Percentiles rank a stretch among this genome's conserved stretches.
Evolutionary conservation across 2,329 filamentous ascomycete species (phyloP).

Genomic region (Clonostachys sp.): DNA sequence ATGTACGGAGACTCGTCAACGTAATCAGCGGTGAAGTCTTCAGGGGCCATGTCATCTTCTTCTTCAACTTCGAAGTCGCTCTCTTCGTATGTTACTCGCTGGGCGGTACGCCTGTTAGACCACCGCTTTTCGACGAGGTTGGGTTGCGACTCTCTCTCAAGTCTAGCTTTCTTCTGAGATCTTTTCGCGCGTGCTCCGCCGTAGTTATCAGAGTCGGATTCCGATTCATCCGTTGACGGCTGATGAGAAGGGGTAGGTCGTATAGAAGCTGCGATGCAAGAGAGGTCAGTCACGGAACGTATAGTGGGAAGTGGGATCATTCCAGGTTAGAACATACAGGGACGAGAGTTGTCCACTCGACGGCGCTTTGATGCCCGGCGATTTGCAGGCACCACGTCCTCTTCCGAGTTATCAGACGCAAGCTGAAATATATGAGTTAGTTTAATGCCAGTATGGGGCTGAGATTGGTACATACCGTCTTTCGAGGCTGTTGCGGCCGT

Average conservation of each 20-base stretch:
- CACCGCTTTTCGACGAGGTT: constrained; percentile 80
- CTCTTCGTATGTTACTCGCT: constrained; percentile 60
- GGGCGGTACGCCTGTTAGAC: constrained; percentile 78
- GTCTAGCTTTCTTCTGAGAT: constrained; percentile 71
- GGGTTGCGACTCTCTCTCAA: constrained; percentile 64
- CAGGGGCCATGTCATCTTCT: constrained; percentile 50
- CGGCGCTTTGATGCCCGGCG: constrained; percentile 64
- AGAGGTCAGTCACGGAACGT: neutral
- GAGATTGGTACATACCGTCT: constrained; percentile 41
- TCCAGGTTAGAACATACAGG: constrained; percentile 42
- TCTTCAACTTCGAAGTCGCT: constrained; percentile 62
- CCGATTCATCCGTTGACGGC: constrained; percentile 55
- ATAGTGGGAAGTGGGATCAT: constrained; percentile 1
- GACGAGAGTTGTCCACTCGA: constrained; percentile 60
- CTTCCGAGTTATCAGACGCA: constrained; percentile 62
- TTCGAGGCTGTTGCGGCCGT: constrained; percentile 52
- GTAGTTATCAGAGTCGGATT: constrained; percentile 69
- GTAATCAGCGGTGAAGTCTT: constrained; percentile 63
- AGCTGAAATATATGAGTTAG: constrained; percentile 22
- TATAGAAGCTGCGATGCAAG: constrained; percentile 46
- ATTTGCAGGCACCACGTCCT: constrained; percentile 57
- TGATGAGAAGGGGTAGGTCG: constrained; percentile 50
- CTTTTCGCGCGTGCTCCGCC: constrained; percentile 69
- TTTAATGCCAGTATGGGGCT: neutral
- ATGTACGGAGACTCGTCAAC: constrained; percentile 82